Evolutionary conservation across 495 filamentous ascomycete species (phyloP), one percentile per base, ranked within the genome.

Genomic region (Aspergillus incahuasiensis): DNA sequence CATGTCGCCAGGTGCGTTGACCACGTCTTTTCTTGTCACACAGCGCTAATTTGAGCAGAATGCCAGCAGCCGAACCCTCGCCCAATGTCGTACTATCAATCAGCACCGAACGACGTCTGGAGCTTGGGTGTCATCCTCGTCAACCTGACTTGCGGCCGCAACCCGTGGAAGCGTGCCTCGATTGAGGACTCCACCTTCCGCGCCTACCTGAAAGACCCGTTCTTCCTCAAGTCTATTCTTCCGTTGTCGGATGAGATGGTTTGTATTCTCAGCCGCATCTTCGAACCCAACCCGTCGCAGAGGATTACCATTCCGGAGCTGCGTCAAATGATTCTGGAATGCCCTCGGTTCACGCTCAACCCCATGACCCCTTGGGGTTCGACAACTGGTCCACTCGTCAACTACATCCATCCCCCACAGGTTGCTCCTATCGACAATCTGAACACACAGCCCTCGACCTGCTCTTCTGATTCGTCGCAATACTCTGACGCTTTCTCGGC

Each of bases 81-180:
- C 68, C 85, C 85, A 56, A 84, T 86, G 63, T 79, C 81, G 16
- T 95, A 82, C 71, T 99, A 99, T 69, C 88, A 83, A 48, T 95
- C 92, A 46, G 90, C 87, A 48, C 89, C 92, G 19, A 99, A 97
- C 78, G 94, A 99, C 71, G 84, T 99, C 62, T 99, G 94, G 94
- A 92, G 90, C 68, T 81, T 99, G 42, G 94, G 94, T 51, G 92
- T 99, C 12, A 95, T 99, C 70, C 79, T 99, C 56, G 90, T 99
- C 56, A 99, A 99, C 71, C 81, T 99, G 54, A 95, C 91, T 56
- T 97, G 94, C 78, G 92, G 94, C 66, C 89, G 95, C 62, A 99
- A 99, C 73, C 94, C 94, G 58, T 99, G 94, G 94, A 97, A 96
- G 74, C 85, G 91, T 57, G 95, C 94, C 50, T 95, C 89, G 11